Evolutionary conservation across 176 grass and related monocot genomes (phyloP).

Genomic region (Oryza officinalis): DNA sequence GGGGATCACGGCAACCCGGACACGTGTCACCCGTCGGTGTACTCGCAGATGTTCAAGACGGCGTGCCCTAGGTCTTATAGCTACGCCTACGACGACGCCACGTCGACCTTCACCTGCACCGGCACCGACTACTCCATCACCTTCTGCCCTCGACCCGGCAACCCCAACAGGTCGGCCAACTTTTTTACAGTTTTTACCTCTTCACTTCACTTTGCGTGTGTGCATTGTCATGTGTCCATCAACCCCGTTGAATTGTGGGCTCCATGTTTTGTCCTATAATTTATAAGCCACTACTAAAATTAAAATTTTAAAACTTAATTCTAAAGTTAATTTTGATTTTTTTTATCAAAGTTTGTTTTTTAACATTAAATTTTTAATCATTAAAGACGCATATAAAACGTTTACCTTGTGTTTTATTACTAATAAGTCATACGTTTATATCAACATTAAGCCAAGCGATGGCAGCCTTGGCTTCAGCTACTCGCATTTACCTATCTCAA

Average conservation of each 20-base stretch:
- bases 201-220: neutral
- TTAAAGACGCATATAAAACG: too few species aligned
- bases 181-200: neutral
- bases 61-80: slow-evolving; percentile 93
- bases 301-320: too few species aligned
- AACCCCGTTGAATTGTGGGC: neutral
- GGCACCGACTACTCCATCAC: slow-evolving; percentile 81
- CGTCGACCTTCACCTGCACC: slow-evolving; percentile 89
- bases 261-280: too few species aligned
- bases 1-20: slow-evolving; percentile 65
- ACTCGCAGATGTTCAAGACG: slow-evolving; percentile 93
- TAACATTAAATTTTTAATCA: too few species aligned
- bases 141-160: slow-evolving; percentile 67
- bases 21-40: slow-evolving; percentile 78
- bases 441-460: too few species aligned
- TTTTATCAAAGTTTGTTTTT: too few species aligned
- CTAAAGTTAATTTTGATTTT: too few species aligned
- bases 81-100: slow-evolving; percentile 96
- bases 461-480: too few species aligned
- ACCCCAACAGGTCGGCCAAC: slow-evolving; percentile 41
- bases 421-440: too few species aligned
- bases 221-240: neutral
- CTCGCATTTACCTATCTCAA: too few species aligned
- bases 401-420: too few species aligned
- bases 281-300: too few species aligned